phyloP scores from a whole-genome alignment of 805 yeast genomes.

The Candida patagonica region DNA sequence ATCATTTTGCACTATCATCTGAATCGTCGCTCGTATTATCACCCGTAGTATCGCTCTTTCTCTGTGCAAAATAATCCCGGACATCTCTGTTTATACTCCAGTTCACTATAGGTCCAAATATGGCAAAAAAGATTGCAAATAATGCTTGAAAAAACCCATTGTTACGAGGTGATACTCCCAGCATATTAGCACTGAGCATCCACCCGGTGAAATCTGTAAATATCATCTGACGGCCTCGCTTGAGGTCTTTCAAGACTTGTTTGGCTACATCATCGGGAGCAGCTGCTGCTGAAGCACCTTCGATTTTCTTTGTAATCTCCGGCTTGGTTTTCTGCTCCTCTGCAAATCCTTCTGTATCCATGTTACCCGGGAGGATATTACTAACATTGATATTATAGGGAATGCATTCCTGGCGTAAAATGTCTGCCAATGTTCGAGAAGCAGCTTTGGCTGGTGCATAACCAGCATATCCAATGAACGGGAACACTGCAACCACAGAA shows the following conservation, averaged over 20 bases:
- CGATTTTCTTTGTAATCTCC: conserved; percentile 66
- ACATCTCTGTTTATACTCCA: conserved; percentile 45
- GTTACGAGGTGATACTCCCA: conserved; percentile 63
- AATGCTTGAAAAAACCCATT: conserved; percentile 45
- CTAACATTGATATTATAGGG: conserved; percentile 62
- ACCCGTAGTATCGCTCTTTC: conserved; percentile 27
- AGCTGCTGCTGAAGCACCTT: conserved; percentile 74
- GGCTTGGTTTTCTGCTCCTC: conserved; percentile 84
- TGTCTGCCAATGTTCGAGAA: conserved; percentile 60
- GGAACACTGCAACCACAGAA: conserved; percentile 72
- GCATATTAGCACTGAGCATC: conserved; percentile 55
- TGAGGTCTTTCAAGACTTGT: conserved; percentile 45
- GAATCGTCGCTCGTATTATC: conserved; percentile 8
- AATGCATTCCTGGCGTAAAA: conserved; percentile 71
- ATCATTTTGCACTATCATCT: background rate
- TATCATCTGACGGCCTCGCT: conserved; percentile 59
- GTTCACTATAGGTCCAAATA: conserved; percentile 54
- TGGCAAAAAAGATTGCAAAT: conserved; percentile 39
- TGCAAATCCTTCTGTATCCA: conserved; percentile 75
- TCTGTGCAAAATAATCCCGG: conserved; percentile 35
- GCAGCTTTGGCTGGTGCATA: conserved; percentile 90
- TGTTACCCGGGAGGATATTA: conserved; percentile 81
- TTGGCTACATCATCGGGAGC: conserved; percentile 58
- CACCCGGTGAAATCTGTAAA: conserved; percentile 83
- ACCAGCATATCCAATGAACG: conserved; percentile 84